A percentile compares a stretch with the other conserved stretches of the same genome.
These are phyloP conservation scores for Candida albicans DNA, from an alignment of 1,139 yeast genomes.

Conservation along the genomic window DNA sequence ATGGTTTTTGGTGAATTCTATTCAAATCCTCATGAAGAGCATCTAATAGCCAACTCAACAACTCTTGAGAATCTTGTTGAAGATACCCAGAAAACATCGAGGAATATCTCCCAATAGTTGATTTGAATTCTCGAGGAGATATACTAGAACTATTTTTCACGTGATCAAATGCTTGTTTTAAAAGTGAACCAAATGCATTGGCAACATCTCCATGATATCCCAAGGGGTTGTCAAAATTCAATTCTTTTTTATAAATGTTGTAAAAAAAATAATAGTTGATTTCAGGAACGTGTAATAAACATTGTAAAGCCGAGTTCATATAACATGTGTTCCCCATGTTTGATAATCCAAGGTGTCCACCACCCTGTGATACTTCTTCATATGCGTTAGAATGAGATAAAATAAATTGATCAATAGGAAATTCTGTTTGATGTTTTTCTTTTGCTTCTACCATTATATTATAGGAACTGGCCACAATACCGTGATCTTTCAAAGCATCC, in stretches of 20 bases:
- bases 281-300: slow-evolving; percentile 85
- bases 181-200: slow-evolving; percentile 62
- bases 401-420: slow-evolving; percentile 26
- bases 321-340: slow-evolving; percentile 94
- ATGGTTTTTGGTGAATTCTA: slow-evolving; percentile 77
- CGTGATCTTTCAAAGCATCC: slow-evolving; percentile 32
- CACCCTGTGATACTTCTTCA: slow-evolving; percentile 14
- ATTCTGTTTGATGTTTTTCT: slow-evolving; percentile 24
- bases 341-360: slow-evolving; percentile 59
- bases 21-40: slow-evolving; percentile 94
- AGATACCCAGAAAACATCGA: slow-evolving; percentile 83
- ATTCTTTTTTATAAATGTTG: slow-evolving; percentile 61
- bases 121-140: slow-evolving; percentile 77
- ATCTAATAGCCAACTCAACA: slow-evolving; percentile 84
- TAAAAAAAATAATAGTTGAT: slow-evolving; percentile 70
- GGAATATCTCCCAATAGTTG: slow-evolving; percentile 75
- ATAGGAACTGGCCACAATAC: slow-evolving; percentile 26
- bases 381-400: slow-evolving; percentile 9
- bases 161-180: slow-evolving; percentile 55
- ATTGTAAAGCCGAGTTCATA: slow-evolving; percentile 95
- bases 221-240: slow-evolving; percentile 70
- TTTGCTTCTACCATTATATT: slow-evolving; percentile 37
- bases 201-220: slow-evolving; percentile 88
- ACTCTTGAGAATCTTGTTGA: slow-evolving; percentile 97
- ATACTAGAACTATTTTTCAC: slow-evolving; percentile 19